Base-by-base conservation (phyloP, 192 early-diverging fungal species). In the Phlyctochytrium bullatum region DNA sequence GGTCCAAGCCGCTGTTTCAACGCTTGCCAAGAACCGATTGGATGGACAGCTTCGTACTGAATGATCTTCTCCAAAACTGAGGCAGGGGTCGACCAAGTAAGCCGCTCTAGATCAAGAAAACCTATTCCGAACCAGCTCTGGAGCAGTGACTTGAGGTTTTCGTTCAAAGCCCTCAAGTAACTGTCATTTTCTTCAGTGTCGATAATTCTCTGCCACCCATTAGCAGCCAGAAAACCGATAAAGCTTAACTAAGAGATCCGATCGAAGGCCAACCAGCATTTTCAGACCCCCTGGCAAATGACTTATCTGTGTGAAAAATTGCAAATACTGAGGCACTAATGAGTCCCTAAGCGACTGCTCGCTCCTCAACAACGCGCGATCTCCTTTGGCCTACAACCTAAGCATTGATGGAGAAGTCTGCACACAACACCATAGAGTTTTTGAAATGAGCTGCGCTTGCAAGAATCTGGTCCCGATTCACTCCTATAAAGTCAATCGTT, bases 21-120 rank as follows among this genome's bases (percentile, higher is more conserved):
- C 59, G 92, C 89, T 57, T 88, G 73, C 85, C 91, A 92, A 24
- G 87, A 84, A 59, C 81, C 80, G 51, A 98, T 86, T 3, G 90
- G 86, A 69, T 98, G 95, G 2, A 98, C 95, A 0, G 92, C 89
- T 72, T 98, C 95, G 71, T 96, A 93, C 60, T 89, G 76, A 27
- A 82, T 84, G 23, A 93, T 80, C 77, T 92, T 93, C 72, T 96
- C 94, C 16, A 96, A 78, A 1, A 92, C 72, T 27, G 73, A 78
- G 0, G 91, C 92, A 4, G 90, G 86, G 4, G 90, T 88, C 64
- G 86, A 89, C 93, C 94, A 95, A 0, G 91, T 92, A 10, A 96
- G 80, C 34, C 90, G 80, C 52, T 91, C 88, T 20, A 95, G 79
- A 53, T 90, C 90, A 61, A 95, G 69, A 30, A 83, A 88, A 17